Evolutionary conservation across 306 rosid genomes (phyloP), one percentile per base, ranked within the genome.

Genomic region (Crataegus laevigata): DNA sequence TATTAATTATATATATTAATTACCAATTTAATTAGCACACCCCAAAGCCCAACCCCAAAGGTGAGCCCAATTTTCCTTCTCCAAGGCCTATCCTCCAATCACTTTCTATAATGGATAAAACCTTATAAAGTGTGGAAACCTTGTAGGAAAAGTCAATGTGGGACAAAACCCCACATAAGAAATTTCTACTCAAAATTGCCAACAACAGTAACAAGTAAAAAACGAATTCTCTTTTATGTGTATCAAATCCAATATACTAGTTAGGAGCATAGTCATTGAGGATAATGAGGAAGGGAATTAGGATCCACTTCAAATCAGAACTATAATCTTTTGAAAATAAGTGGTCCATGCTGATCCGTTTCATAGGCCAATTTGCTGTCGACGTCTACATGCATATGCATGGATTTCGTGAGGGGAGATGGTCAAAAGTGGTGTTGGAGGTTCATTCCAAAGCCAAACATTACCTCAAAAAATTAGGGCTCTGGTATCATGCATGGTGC

Each of bases 291-390:
- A 73, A 40, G 22, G 14, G 26, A 63, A 65, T 34, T 34, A 34
- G 15, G 47, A 34, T 19, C 69, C 69, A 65, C 47, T 65, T 34
- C 51, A 54, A 51, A 60, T 60, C 66, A 26, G 3, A 60, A 26
- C 21, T 43, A 69, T 50, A 24, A 32, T 38, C 42, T 52, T 26
- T 24, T 36, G 30, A 58, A 58, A 58, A 75, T 64, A 45, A 32
- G 80, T 75, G 86, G 81, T 75, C 77, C 81, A 66, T 72, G 58
- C 52, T 36, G 55, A 47, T 47, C 54, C 18, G 54, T 47, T 47
- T 58, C 24, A 25, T 25, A 58, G 63, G 63, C 55, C 8, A 24
- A 30, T 58, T 22, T 76, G 65, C 58, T 47, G 52, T 38, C 68
- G 30, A 26, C 25, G 63, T 22, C 63, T 58, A 58, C 15, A 34